Evolutionary conservation across 2,329 filamentous ascomycete species (phyloP).

Genomic region (Fusarium nematophilum): DNA sequence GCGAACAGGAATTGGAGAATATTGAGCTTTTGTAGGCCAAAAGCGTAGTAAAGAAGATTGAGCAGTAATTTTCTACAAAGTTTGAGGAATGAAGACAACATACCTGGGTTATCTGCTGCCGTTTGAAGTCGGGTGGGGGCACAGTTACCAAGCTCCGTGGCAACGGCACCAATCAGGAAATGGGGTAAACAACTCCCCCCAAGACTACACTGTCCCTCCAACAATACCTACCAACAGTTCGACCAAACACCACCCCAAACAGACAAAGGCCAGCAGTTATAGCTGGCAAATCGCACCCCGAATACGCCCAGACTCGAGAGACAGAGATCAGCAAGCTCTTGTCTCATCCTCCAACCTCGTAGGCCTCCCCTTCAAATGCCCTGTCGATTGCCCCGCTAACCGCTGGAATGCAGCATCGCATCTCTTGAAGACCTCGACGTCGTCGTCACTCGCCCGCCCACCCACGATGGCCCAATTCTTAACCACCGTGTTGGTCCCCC

Average conservation of each 20-base stretch:
- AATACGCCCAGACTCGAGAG: slow-evolving; percentile 9
- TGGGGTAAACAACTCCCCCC: slow-evolving; percentile 43
- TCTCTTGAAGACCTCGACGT: slow-evolving; percentile 25
- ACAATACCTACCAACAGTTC: no score
- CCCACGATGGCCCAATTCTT: slow-evolving; percentile 55
- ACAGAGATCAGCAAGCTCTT: slow-evolving; percentile 13
- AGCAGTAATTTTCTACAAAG: no score
- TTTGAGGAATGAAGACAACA: no score
- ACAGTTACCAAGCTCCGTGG: slow-evolving; percentile 38
- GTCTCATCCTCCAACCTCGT: slow-evolving; percentile 32
- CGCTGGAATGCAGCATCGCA: slow-evolving; percentile 51
- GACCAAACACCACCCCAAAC: slow-evolving; percentile 12
- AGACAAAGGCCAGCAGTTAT: slow-evolving; percentile 20
- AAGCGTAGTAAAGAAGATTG: no score
- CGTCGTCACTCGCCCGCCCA: slow-evolving; percentile 6
- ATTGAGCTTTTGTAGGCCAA: slow-evolving; percentile 24
- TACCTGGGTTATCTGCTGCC: slow-evolving; percentile 35
- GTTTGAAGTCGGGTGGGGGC: slow-evolving; percentile 34
- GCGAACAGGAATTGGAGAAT: slow-evolving; percentile 5
- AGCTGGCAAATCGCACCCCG: slow-evolving; percentile 9
- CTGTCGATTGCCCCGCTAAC: slow-evolving; percentile 56
- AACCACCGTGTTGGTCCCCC: slow-evolving; percentile 55
- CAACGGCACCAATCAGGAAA: slow-evolving; percentile 49
- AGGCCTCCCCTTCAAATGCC: slow-evolving; percentile 23
- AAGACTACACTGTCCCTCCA: slow-evolving; percentile 7